Base-by-base conservation (phyloP, 2,329 filamentous ascomycete genomes). In the Fusarium anguioides region DNA sequence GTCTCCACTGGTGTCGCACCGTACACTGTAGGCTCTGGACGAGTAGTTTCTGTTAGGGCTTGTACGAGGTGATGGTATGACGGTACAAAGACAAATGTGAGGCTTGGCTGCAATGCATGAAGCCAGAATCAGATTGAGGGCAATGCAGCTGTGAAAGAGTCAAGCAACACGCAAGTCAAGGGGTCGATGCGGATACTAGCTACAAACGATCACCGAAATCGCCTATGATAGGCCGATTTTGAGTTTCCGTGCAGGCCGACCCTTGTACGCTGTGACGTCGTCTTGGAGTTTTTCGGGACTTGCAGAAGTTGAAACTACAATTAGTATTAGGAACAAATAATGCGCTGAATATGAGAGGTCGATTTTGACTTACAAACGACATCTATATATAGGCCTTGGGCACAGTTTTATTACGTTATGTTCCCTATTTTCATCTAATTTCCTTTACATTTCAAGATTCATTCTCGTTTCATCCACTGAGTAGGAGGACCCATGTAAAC, bases 241-340 rank as follows among this genome's bases (percentile, higher is more conserved):
- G 50, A 44, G 55, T 64, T 63, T 41, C 27, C 14, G 20, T 40
- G 42, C 42, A 63, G 60, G 21, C 20, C 23, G 47, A 69, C 48
- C 66, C 66, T 39, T 64, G 66, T 60, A 45, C 62, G 39, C 47
- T 64, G 59, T 63, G 66, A 69, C 66, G 66, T 69, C 49, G 58
- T 41, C 41, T 45, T 48, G 31, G 41, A 45, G 27, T 52, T 66
- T 23, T 58, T 47, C 27, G 40, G 47, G 35, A 36, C 20, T 61
- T 60, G 45, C 20, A 50, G 29, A 18, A 23, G 21, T 31, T 46
- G 29, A 8, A 23, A 18, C 36, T 50, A n/a, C 24, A 24, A 18
- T 21, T 27, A 8, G 23, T 29, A 42, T 18, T 37, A 29, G 24
- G 27, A 29, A 23, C 47, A 55, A 45, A 39, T 40, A 49, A 39